These are phyloP conservation scores for Bolboschoenoplectus hybrid DNA, from an alignment of 202 grass and related monocot genomes.

Conservation along the genomic window DNA sequence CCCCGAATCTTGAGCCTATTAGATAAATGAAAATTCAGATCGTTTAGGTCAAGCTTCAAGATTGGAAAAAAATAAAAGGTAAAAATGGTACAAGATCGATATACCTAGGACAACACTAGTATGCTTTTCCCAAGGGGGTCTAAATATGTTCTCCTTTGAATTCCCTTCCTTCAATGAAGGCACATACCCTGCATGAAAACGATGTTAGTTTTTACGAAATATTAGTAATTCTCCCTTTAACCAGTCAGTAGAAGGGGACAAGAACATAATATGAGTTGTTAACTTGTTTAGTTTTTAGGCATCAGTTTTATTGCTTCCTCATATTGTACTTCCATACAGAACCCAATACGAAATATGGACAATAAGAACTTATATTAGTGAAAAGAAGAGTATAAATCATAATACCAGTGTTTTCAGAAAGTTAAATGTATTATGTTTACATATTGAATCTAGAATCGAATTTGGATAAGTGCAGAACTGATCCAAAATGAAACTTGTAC, in stretches of 20 bases:
- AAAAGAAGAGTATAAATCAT: neutral
- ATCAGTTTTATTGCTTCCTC: slow-evolving; percentile 18
- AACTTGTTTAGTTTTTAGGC: neutral
- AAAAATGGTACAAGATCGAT: slow-evolving; percentile 29
- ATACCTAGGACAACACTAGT: slow-evolving; percentile 79
- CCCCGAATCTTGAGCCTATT: slow-evolving; percentile 83
- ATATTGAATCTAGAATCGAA: neutral
- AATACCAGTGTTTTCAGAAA: neutral
- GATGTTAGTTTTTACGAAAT: slow-evolving; percentile 26
- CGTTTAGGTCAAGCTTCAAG: slow-evolving; percentile 18
- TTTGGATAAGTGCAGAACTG: neutral
- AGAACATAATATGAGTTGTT: neutral
- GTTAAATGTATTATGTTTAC: neutral
- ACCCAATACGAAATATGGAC: neutral
- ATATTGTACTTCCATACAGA: neutral
- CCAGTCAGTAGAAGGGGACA: neutral
- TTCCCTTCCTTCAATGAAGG: slow-evolving; percentile 95
- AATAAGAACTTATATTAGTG: slow-evolving; percentile 6
- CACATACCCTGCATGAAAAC: slow-evolving; percentile 61
- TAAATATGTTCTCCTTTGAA: slow-evolving; percentile 92
- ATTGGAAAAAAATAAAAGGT: neutral
- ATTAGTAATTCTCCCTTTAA: neutral
- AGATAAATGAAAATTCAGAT: slow-evolving; percentile 34
- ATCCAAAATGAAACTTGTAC: neutral
- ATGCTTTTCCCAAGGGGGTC: slow-evolving; percentile 84